phyloP scores from a whole-genome alignment of 192 early-diverging fungal genomes.

The Jimgerdemannia lactiflua region DNA sequence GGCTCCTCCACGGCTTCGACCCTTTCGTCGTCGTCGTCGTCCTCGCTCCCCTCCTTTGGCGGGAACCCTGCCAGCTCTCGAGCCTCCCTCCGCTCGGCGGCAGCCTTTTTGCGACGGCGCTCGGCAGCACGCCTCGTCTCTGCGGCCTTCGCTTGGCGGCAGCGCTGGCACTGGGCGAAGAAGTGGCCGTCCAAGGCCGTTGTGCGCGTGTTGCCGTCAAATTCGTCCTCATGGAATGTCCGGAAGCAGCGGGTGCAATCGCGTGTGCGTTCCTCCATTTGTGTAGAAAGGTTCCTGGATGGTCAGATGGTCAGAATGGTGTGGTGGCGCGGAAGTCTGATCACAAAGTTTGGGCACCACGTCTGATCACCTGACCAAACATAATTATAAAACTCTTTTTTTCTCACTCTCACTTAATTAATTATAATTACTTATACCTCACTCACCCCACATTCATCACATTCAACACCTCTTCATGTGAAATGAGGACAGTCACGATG shows the following conservation, averaged over 20 bases:
- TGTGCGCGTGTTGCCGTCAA: neutral
- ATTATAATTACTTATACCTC: too few species aligned
- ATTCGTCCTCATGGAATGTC: neutral
- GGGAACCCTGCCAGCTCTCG: too few species aligned
- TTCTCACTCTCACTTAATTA: too few species aligned
- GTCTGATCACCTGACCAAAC: too few species aligned
- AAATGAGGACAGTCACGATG: too few species aligned
- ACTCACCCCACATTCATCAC: too few species aligned
- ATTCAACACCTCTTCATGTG: too few species aligned
- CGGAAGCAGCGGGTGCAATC: neutral
- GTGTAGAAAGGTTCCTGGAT: neutral
- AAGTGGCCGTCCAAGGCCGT: neutral
- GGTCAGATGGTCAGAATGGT: neutral
- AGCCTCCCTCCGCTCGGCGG: too few species aligned
- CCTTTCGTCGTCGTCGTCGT: neutral
- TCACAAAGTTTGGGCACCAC: too few species aligned
- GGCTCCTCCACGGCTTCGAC: neutral
- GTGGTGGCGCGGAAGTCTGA: too few species aligned
- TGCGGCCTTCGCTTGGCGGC: neutral
- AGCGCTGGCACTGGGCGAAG: neutral
- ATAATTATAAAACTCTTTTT: too few species aligned
- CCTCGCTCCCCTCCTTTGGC: neutral
- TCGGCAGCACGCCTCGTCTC: neutral
- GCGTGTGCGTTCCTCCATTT: neutral
- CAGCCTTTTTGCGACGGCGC: too few species aligned